These are phyloP conservation scores for Dothiorella sarmentorum DNA, from an alignment of 2,329 filamentous ascomycete genomes.

Conservation along the genomic window DNA sequence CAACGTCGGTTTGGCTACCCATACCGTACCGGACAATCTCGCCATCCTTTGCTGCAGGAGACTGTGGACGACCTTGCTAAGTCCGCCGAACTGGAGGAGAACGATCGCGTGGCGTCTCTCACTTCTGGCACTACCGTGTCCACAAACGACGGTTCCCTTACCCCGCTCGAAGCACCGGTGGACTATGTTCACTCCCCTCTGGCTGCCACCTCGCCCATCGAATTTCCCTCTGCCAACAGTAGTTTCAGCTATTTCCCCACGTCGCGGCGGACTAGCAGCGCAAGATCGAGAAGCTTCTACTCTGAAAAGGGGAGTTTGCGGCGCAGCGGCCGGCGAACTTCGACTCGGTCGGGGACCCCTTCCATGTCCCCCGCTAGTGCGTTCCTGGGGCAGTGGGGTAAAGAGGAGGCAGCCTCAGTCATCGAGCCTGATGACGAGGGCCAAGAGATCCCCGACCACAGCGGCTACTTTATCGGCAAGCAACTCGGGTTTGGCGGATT, in stretches of 20 bases:
- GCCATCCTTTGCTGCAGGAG: conserved; percentile 36
- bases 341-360: conserved; percentile 48
- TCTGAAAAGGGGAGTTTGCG: conserved; percentile 27
- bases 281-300: conserved; percentile 26
- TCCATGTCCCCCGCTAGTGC: conserved; percentile 58
- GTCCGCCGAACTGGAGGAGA: conserved; percentile 24
- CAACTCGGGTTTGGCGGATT: conserved; percentile 65
- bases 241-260: conserved; percentile 20
- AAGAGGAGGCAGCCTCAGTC: conserved; percentile 35
- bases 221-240: conserved; percentile 30
- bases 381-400: conserved; percentile 54
- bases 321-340: conserved; percentile 38
- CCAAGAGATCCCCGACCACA: conserved; percentile 58
- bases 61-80: conserved; percentile 28
- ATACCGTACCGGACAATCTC: conserved; percentile 27
- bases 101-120: conserved; percentile 36
- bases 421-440: conserved; percentile 59
- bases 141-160: conserved; percentile 37
- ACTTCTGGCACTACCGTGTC: conserved; percentile 44
- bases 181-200: conserved; percentile 33
- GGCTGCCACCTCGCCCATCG: conserved; percentile 33
- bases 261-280: conserved; percentile 32
- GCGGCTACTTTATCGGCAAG: conserved; percentile 65
- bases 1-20: conserved; percentile 26
- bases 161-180: conserved; percentile 33